phyloP scores from a whole-genome alignment of 1,139 yeast genomes.

The Lodderomyces pseudojiufengensis region DNA sequence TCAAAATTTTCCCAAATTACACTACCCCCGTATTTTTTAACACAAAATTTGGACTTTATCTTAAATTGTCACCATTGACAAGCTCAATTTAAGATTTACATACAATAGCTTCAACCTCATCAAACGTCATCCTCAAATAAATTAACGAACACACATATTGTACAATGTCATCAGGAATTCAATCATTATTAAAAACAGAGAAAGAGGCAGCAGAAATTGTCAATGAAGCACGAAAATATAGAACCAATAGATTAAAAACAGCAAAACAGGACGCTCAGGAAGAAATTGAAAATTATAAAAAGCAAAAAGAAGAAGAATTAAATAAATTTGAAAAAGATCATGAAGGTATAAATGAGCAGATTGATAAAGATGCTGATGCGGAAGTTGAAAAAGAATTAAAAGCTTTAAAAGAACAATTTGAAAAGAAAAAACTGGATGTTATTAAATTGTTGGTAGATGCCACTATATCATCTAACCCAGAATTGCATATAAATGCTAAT shows the following conservation, averaged over 20 bases:
- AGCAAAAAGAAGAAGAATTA: slow-evolving; percentile 80
- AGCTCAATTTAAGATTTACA: no score
- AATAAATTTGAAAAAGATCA: slow-evolving; percentile 65
- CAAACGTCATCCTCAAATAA: no score
- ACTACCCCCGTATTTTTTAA: no score
- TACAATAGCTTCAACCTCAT: no score
- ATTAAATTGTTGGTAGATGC: slow-evolving; percentile 77
- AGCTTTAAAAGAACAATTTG: slow-evolving; percentile 59
- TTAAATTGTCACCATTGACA: no score
- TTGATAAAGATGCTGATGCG: slow-evolving; percentile 70
- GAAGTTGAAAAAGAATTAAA: slow-evolving; percentile 57
- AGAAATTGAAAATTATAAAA: slow-evolving; percentile 85
- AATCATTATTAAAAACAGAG: slow-evolving; percentile 64
- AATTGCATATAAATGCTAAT: slow-evolving; percentile 72
- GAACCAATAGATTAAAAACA: slow-evolving; percentile 85
- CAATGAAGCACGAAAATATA: slow-evolving; percentile 82
- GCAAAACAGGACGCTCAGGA: slow-evolving; percentile 90
- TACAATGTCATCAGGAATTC: slow-evolving; percentile 35
- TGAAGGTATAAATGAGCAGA: slow-evolving; percentile 61
- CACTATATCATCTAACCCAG: slow-evolving; percentile 74
- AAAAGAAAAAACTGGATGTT: slow-evolving; percentile 62
- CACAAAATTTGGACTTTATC: no score
- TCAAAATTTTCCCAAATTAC: no score
- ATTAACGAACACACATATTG: no score
- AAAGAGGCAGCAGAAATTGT: slow-evolving; percentile 96